phyloP scores from a whole-genome alignment of 2,329 filamentous ascomycete genomes.

The Raffaelea deltoideospora region DNA sequence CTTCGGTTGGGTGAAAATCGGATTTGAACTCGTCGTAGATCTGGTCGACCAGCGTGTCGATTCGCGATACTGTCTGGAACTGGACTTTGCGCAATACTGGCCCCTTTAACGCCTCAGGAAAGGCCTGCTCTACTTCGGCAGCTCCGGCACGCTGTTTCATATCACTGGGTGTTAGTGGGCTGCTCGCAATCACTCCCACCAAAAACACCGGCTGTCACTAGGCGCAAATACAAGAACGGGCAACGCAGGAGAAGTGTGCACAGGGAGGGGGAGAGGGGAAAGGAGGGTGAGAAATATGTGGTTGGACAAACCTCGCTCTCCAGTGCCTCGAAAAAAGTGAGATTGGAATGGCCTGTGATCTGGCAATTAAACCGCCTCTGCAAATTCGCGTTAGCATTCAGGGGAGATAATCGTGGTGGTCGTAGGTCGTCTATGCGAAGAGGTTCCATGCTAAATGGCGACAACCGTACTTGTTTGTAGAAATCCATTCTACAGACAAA shows the following conservation, averaged over 20 bases:
- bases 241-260: constrained; percentile 5
- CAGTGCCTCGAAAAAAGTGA: constrained; percentile 85
- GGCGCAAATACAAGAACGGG: too few relatives aligned
- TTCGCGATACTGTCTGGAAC: constrained; percentile 74
- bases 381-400: constrained; percentile 5
- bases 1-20: constrained; percentile 83
- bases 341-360: constrained; percentile 80
- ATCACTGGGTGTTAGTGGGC: neutral
- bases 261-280: neutral
- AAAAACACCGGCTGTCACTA: too few relatives aligned
- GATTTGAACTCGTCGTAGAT: constrained; percentile 68
- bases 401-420: too few relatives aligned
- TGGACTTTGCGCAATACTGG: constrained; percentile 85
- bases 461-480: constrained; percentile 60
- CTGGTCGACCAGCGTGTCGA: constrained; percentile 63
- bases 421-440: too few relatives aligned
- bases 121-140: constrained; percentile 77
- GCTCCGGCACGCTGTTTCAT: constrained; percentile 53
- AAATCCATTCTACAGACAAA: constrained; percentile 60
- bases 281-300: too few relatives aligned
- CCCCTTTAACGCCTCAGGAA: constrained; percentile 80
- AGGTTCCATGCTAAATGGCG: neutral
- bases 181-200: too few relatives aligned
- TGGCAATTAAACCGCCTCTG: constrained; percentile 87
- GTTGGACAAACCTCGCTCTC: constrained; percentile 76